These are phyloP conservation scores for Monosporascus sp. DNA, from an alignment of 2,329 filamentous ascomycete species.

Conservation along the genomic window DNA sequence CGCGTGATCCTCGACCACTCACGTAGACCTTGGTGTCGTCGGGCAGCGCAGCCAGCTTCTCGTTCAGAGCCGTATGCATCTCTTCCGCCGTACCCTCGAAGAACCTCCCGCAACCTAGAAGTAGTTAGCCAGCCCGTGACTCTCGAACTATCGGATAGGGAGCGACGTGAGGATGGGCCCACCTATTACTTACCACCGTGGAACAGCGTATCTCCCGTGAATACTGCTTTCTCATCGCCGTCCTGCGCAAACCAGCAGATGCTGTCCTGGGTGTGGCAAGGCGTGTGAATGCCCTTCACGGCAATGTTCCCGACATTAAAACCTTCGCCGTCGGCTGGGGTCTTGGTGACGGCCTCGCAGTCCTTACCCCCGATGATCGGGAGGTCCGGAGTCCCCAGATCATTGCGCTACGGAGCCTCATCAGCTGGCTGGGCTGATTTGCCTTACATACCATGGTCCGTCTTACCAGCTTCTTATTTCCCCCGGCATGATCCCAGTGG, in stretches of 20 bases:
- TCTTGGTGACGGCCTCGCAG: conserved; percentile 73
- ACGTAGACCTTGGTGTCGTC: conserved; percentile 91
- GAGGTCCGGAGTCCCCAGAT: conserved; percentile 54
- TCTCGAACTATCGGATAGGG: not conserved
- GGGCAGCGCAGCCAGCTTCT: conserved; percentile 72
- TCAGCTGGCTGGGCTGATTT: not conserved
- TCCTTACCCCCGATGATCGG: conserved; percentile 84
- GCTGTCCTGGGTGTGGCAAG: conserved; percentile 97
- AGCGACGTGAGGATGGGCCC: not conserved
- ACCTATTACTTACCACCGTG: conserved; percentile 62
- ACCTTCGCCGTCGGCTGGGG: conserved; percentile 66
- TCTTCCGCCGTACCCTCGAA: conserved; percentile 86
- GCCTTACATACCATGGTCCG: not conserved
- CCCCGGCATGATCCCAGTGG: conserved; percentile 91
- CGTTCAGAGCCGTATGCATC: conserved; percentile 92
- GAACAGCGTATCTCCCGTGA: conserved; percentile 95
- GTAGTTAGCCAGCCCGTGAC: conserved; percentile 2
- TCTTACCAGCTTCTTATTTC: conserved; percentile 74
- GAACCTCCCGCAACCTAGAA: conserved; percentile 81
- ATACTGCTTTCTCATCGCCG: conserved; percentile 68
- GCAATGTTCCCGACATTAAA: conserved; percentile 82
- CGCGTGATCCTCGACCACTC: conserved; percentile 28
- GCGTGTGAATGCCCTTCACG: conserved; percentile 86
- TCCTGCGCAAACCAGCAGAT: conserved; percentile 95
- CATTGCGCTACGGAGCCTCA: conserved; percentile 24